These are phyloP conservation scores for Starmerella potacharoeniae DNA, from an alignment of 805 yeast species.

Conservation along the genomic window DNA sequence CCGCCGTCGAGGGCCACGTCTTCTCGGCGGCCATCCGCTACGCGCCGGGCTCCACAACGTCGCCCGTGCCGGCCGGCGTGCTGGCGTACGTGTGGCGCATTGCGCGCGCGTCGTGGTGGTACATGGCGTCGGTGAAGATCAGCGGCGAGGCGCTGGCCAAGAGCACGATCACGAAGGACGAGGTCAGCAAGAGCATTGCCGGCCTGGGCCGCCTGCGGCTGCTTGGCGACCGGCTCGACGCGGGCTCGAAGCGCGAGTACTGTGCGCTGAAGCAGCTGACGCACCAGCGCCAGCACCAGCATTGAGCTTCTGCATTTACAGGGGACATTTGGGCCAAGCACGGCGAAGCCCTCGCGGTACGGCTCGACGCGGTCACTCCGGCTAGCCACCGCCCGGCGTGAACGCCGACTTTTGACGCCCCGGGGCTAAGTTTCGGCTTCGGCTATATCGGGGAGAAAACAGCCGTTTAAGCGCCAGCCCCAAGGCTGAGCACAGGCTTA, in stretches of 20 bases:
- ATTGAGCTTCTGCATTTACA: neutral
- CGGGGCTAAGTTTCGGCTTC: no score
- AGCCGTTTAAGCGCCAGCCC: no score
- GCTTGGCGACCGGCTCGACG: slow-evolving; percentile 37
- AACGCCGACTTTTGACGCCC: no score
- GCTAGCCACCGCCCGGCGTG: no score
- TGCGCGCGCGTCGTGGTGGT: slow-evolving; percentile 23
- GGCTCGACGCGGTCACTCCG: no score
- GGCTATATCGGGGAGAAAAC: no score
- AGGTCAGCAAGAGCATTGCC: slow-evolving; percentile 24
- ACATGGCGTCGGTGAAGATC: slow-evolving; percentile 23
- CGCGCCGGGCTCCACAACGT: slow-evolving; percentile 26
- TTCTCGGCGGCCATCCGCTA: slow-evolving; percentile 28
- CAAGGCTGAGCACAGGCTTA: no score
- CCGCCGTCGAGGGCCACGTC: slow-evolving; percentile 8
- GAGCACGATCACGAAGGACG: slow-evolving; percentile 11
- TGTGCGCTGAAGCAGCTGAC: neutral
- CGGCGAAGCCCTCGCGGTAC: no score
- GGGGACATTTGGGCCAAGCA: no score
- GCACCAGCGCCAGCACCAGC: neutral
- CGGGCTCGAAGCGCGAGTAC: slow-evolving; percentile 35
- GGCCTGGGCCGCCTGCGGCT: slow-evolving; percentile 38
- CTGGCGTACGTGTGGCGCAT: slow-evolving; percentile 24
- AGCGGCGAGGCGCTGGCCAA: slow-evolving; percentile 24
- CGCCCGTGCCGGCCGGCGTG: slow-evolving; percentile 29